Evolutionary conservation across 2,329 filamentous ascomycete species (phyloP), one percentile per base, ranked within the genome.

Genomic region (Xylaria hypoxylon): DNA sequence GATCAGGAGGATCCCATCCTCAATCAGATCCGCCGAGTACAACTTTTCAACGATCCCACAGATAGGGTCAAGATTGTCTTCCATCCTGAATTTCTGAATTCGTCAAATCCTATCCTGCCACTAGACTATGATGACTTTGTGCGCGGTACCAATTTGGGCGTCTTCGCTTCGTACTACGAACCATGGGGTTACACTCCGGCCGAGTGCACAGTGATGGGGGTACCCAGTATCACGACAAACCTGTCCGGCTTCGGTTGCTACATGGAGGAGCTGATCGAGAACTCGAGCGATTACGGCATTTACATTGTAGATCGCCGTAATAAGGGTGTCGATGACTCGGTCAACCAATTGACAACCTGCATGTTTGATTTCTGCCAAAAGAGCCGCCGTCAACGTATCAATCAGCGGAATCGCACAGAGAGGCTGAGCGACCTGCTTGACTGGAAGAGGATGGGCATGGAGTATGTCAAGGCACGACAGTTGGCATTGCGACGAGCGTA

Each of bases 381-480:
- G 89, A 97, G 92, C 80, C 92, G 94, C 64, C 90, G 96, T 68
- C 96, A 99, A 81, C 92, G 96, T 57, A 99, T 99, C 86, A 99
- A 99, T 85, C 96, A 98, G 83, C 89, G 96, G 56, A 99, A 99
- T 81, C 89, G 96, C 61, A 99, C 96, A 0, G 96, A 99, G 84
- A 89, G 96, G 53, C 84, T 99, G 61, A 97, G 94, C 76, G 96
- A 99, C 78, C 85, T 99, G 67, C 86, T 99, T 45, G 96, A 99
- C 82, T 99, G 96, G 96, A 98, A 98, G 87, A 88, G 96, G 56
- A 99, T 99, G 96, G 96, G 96, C 24, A 91, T 98, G 90, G 96
- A 99, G 81, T 99, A 99, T 77, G 93, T 97, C 82, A 99, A 98
- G 85, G 96, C 96, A 38, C 89, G 96, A 55, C 96, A 98, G 80